A percentile compares a stretch with the other conserved stretches of the same genome.
phyloP scores from a whole-genome alignment of 805 yeast genomes.

The Candida ipomoeae region DNA sequence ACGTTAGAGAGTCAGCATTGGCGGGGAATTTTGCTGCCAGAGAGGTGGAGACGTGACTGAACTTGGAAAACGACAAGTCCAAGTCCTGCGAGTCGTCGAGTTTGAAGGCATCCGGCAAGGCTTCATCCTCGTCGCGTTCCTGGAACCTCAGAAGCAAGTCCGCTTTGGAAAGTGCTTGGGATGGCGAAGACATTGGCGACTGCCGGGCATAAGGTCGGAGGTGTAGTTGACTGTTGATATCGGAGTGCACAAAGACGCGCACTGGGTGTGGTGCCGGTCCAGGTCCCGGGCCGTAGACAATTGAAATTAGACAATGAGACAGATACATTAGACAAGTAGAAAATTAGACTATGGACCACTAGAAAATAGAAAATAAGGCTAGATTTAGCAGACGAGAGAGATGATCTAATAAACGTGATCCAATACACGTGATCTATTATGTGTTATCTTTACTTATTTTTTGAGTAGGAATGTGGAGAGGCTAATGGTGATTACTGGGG shows the following conservation, averaged over 20 bases:
- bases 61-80: conserved; percentile 35
- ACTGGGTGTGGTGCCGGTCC: too few species aligned
- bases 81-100: conserved; percentile 21
- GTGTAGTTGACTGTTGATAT: conserved; percentile 5
- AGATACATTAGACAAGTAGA: too few species aligned
- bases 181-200: neutral
- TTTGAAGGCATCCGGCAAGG: conserved; percentile 26
- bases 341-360: too few species aligned
- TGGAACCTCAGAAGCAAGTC: conserved; percentile 11
- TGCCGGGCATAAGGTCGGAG: neutral
- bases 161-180: conserved; percentile 5
- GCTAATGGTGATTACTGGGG: too few species aligned
- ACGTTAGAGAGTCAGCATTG: conserved; percentile 1
- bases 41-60: conserved; percentile 29
- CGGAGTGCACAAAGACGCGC: conserved; percentile 1
- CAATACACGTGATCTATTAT: too few species aligned
- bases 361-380: too few species aligned
- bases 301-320: too few species aligned
- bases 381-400: too few species aligned
- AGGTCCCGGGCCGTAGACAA: too few species aligned
- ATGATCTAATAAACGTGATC: too few species aligned
- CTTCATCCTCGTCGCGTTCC: conserved; percentile 15
- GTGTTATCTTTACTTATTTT: too few species aligned
- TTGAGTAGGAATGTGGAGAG: too few species aligned
- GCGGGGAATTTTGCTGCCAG: neutral